Percentiles rank a stretch among this genome's conserved stretches.
Conservation (phyloP, 2,329 filamentous ascomycete species). For the Thielaviopsis populi region DNA sequence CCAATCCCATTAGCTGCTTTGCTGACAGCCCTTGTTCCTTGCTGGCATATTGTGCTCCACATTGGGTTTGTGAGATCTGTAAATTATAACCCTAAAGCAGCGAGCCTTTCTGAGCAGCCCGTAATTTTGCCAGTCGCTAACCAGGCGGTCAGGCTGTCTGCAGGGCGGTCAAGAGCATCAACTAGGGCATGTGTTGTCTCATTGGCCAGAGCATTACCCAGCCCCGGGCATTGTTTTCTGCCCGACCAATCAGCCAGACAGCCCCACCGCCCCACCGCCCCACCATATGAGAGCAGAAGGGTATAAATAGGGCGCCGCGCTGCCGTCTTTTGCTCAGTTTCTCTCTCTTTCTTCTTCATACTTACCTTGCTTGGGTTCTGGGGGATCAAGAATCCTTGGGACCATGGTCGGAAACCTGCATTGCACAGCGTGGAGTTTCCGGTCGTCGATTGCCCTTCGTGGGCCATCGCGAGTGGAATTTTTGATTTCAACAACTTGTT, state of each 20-base stretch:
- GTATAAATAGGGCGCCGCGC: conserved; percentile 11
- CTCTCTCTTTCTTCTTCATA: conserved; percentile 15
- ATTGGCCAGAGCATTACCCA: background rate
- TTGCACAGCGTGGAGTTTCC: conserved; percentile 18
- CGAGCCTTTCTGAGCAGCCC: background rate
- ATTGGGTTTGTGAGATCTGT: too few relatives aligned
- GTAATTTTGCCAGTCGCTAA: background rate
- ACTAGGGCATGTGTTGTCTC: background rate
- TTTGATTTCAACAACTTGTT: conserved; percentile 13
- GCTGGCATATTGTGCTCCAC: too few relatives aligned
- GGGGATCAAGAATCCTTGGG: conserved; percentile 17
- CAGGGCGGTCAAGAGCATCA: background rate
- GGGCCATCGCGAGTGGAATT: conserved; percentile 18
- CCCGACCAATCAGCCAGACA: background rate
- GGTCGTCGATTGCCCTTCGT: conserved; percentile 18
- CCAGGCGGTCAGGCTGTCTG: background rate
- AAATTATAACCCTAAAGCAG: background rate
- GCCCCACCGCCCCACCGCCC: background rate
- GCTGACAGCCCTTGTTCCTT: background rate
- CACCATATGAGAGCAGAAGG: too few relatives aligned
- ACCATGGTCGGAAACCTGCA: conserved; percentile 17
- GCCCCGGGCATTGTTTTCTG: background rate
- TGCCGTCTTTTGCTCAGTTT: conserved; percentile 11
- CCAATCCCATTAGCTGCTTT: background rate
- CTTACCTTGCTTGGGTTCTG: conserved; percentile 18